These are phyloP conservation scores for Zygotorulaspora sp. DNA, from an alignment of 805 yeast species.

Conservation along the genomic window DNA sequence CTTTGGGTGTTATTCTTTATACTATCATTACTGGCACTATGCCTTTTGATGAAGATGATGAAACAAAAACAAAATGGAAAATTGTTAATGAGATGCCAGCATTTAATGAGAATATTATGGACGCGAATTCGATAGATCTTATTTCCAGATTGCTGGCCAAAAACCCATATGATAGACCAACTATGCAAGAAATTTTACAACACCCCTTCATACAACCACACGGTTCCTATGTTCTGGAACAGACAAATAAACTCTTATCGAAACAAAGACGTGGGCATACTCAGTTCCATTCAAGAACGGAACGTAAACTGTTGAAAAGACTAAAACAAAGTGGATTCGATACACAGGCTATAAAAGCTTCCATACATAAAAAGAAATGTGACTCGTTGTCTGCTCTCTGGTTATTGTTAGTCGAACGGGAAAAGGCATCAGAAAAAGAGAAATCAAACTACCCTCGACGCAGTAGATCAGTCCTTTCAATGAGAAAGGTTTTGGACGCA, in stretches of 20 bases:
- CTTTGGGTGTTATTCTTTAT: slow-evolving; percentile 82
- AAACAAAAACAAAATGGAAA: slow-evolving; percentile 50
- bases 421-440: slow-evolving; percentile 29
- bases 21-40: slow-evolving; percentile 80
- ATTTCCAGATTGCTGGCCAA: slow-evolving; percentile 56
- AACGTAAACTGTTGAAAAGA: slow-evolving; percentile 55
- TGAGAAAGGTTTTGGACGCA: slow-evolving; percentile 30
- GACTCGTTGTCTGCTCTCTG: slow-evolving; percentile 74
- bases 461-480: slow-evolving; percentile 35
- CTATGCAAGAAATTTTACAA: slow-evolving; percentile 45
- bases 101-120: slow-evolving; percentile 43
- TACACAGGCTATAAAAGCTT: slow-evolving; percentile 51
- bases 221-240: slow-evolving; percentile 41
- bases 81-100: slow-evolving; percentile 64
- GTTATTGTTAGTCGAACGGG: slow-evolving; percentile 56
- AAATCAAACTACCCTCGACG: slow-evolving; percentile 33
- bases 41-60: slow-evolving; percentile 88
- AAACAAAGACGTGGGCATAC: slow-evolving; percentile 36
- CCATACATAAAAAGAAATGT: slow-evolving; percentile 55
- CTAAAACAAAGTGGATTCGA: slow-evolving; percentile 61
- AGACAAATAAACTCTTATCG: slow-evolving; percentile 36
- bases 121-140: slow-evolving; percentile 48
- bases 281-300: slow-evolving; percentile 58
- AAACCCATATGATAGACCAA: slow-evolving; percentile 60
- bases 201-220: slow-evolving; percentile 48